phyloP scores from a whole-genome alignment of 2,329 filamentous ascomycete genomes.

The Aspergillus niger region DNA sequence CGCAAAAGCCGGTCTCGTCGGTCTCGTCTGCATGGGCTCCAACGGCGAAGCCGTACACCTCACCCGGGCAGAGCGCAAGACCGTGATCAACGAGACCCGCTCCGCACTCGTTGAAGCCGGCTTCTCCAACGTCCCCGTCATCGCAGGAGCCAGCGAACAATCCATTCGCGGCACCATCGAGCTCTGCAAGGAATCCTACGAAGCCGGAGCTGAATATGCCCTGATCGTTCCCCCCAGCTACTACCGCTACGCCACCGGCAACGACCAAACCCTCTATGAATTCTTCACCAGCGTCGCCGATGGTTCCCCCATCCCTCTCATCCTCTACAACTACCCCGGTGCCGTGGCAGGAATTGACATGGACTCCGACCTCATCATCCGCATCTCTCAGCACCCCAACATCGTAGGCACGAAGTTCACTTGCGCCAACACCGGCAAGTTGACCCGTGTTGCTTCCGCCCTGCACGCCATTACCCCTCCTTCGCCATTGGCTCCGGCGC shows the following conservation, averaged over 20 bases:
- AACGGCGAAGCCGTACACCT: slow-evolving; percentile 89
- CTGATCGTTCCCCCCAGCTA: slow-evolving; percentile 80
- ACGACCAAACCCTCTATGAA: slow-evolving; percentile 70
- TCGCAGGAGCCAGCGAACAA: slow-evolving; percentile 79
- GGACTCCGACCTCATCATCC: slow-evolving; percentile 83
- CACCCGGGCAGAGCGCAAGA: slow-evolving; percentile 72
- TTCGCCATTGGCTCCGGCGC: slow-evolving; percentile 35
- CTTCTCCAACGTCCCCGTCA: slow-evolving; percentile 73
- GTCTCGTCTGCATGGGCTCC: slow-evolving; percentile 83
- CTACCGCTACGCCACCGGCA: slow-evolving; percentile 71
- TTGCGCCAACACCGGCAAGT: slow-evolving; percentile 85
- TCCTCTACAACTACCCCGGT: slow-evolving; percentile 90
- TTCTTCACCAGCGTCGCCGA: slow-evolving; percentile 78
- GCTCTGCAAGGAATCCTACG: slow-evolving; percentile 66
- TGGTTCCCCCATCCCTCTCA: slow-evolving; percentile 71
- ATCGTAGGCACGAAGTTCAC: slow-evolving; percentile 91
- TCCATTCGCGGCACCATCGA: slow-evolving; percentile 80
- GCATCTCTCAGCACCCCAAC: slow-evolving; percentile 76
- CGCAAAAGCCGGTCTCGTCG: slow-evolving; percentile 73
- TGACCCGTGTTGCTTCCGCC: slow-evolving; percentile 76
- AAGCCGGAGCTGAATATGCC: slow-evolving; percentile 76
- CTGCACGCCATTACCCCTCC: slow-evolving; percentile 69
- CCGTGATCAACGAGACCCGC: slow-evolving; percentile 74
- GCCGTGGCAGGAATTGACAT: slow-evolving; percentile 85
- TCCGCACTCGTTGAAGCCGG: slow-evolving; percentile 81